A percentile compares a stretch with the other conserved stretches of the same genome.
phyloP scores from a whole-genome alignment of 2,329 filamentous ascomycete genomes.

The Aspergillus fructus region DNA sequence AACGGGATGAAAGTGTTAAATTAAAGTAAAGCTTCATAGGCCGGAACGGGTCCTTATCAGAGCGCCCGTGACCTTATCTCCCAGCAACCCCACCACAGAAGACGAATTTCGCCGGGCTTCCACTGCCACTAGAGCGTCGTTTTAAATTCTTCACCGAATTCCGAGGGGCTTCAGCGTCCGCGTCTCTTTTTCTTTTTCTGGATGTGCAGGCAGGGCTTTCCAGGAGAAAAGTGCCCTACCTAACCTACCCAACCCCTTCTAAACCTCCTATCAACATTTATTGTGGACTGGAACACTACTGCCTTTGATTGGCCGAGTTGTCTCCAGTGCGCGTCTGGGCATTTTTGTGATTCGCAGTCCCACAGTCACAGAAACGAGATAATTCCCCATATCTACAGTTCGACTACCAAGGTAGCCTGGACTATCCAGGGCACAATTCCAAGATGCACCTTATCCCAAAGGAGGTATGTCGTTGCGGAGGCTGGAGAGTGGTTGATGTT shows the following conservation, averaged over 20 bases:
- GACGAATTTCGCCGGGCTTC: constrained; percentile 16
- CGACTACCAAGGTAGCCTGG: neutral
- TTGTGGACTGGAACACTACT: neutral
- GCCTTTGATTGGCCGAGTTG: constrained; percentile 14
- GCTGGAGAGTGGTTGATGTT: neutral
- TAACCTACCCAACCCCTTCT: neutral
- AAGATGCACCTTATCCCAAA: constrained; percentile 49
- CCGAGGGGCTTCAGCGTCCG: neutral
- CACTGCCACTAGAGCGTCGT: constrained; percentile 6
- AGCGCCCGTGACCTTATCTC: constrained; percentile 14
- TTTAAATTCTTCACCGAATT: constrained; percentile 9
- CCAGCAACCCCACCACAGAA: constrained; percentile 15
- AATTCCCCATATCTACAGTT: too few species aligned
- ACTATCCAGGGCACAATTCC: neutral
- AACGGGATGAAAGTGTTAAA: neutral
- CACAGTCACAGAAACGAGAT: constrained; percentile 8
- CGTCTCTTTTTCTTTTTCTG: constrained; percentile 8
- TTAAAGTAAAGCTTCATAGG: constrained; percentile 9
- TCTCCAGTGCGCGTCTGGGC: constrained; percentile 6
- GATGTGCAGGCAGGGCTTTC: neutral
- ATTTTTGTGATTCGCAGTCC: constrained; percentile 15
- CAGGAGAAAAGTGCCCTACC: neutral
- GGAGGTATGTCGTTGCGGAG: constrained; percentile 35
- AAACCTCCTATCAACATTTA: neutral
- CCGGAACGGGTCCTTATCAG: constrained; percentile 17